Conservation (phyloP, 768 basidiomycete genomes). For the Auriscalpium orientale region DNA sequence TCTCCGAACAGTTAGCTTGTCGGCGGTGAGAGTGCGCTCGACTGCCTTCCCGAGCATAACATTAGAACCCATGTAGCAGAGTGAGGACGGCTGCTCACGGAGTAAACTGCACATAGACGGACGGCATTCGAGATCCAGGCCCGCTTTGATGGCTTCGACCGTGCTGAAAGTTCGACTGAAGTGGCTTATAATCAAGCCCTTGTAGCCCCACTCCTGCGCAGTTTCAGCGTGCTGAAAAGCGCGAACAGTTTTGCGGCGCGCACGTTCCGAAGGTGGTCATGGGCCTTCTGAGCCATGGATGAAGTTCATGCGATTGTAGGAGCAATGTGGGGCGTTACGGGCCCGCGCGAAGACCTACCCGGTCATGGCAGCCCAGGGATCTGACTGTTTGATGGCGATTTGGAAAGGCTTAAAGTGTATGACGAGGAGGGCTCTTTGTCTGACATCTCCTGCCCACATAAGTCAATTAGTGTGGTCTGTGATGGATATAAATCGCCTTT, state of each 20-base stretch:
- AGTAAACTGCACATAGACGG: slow-evolving; percentile 10
- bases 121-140: slow-evolving; percentile 59
- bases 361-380: slow-evolving; percentile 57
- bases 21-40: slow-evolving; percentile 30
- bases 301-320: slow-evolving; percentile 57
- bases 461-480: not conserved
- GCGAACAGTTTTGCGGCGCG: not conserved
- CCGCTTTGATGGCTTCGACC: slow-evolving; percentile 47
- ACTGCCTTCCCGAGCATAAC: slow-evolving; percentile 41
- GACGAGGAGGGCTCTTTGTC: slow-evolving; percentile 55
- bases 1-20: slow-evolving; percentile 37
- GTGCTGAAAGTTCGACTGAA: slow-evolving; percentile 46
- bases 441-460: slow-evolving; percentile 33
- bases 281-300: slow-evolving; percentile 50
- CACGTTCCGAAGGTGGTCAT: slow-evolving; percentile 44
- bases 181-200: slow-evolving; percentile 56
- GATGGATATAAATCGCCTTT: slow-evolving; percentile 10
- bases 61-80: slow-evolving; percentile 32
- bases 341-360: slow-evolving; percentile 29
- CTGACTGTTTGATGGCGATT: slow-evolving; percentile 46
- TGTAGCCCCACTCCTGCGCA: slow-evolving; percentile 51
- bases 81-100: not conserved
- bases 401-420: slow-evolving; percentile 59
- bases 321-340: slow-evolving; percentile 8
- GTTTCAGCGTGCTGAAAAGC: not conserved